Base-by-base conservation (phyloP, 2,329 filamentous ascomycete genomes). In the Spiromastix sp. region DNA sequence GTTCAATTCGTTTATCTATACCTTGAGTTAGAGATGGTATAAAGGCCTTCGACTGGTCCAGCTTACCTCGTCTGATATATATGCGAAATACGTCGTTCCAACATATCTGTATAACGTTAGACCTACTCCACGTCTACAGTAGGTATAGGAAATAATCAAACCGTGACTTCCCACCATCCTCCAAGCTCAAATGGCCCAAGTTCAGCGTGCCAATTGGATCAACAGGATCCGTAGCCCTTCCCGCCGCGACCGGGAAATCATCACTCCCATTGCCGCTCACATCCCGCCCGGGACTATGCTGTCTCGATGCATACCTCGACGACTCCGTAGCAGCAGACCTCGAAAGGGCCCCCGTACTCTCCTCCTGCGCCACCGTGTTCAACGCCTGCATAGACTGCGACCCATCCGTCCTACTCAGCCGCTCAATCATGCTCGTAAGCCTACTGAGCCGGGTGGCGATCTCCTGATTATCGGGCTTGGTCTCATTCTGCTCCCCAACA, bases 61-160 rank as follows among this genome's bases (percentile, higher is more conserved):
- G 9, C 36, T 36, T 55, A 63, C 59, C 51, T 64, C 60, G 21
- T 60, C 54, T 6, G 59, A 61, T 20, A 65, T 62, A 45, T 63
- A 64, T 17, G 61, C 61, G 59, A 60, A 64, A 39, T 63, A 64
- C 8, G 61, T 64, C 4, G 60, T 64, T 15, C 60, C 60, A 15
- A 65, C 61, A 40, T 64, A 64, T 52, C 61, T 62, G 37, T n/a
- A 11, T 12, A 28, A 28, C 17, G 41, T 41, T 39, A 38, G 35
- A 34, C 6, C 17, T 15, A 16, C n/a, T 40, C 17, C 30, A 20
- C n/a, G n/a, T n/a, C n/a, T n/a, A n/a, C n/a, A n/a, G n/a, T n/a
- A n/a, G n/a, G n/a, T n/a, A n/a, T 31, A n/a, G 10, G 4, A 5
- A 9, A 25, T 4, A 4, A 33, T 12, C 31, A 32, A 37, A 49